Evolutionary conservation across 2,329 filamentous ascomycete genomes (phyloP), one percentile per base, ranked within the genome.

Genomic region (Fusarium sp.): DNA sequence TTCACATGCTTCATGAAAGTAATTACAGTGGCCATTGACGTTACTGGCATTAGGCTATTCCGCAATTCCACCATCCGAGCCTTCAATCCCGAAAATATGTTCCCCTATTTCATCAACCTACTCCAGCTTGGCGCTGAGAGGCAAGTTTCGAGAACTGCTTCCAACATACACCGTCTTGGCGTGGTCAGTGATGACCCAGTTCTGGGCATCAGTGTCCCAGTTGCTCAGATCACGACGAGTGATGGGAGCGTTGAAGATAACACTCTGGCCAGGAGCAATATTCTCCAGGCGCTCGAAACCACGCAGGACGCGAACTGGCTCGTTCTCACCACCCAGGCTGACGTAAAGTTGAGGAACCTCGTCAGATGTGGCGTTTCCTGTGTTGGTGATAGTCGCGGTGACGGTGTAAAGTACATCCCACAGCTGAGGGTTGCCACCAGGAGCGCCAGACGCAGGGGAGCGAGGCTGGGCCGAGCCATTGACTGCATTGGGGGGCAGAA

Each of bases 151-250:
- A 57, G 86, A 88, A 73, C 84, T 87, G 68, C 82, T 79, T 4
- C 86, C 86, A 9, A 89, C 84, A 64, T 77, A 86, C 14, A 86
- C 82, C 55, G 77, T 87, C 82, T 89, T 89, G 57, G 81, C 74
- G 46, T 79, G 73, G 19, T 79, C 71, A 10, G 80, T 83, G n/a
- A 88, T 72, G 45, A 93, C 86, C 94, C 95, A 98, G 82, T 97
- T 90, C 83, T 97, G 94, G n/a, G 81, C 77, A 2, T 75, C 83
- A 1, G 87, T 82, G 71, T 97, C 92, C 94, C 95, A 97, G 81
- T 94, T 96, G 76, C 90, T 93, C 56, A 97, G 71, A 75, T 97
- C 95, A 57, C 93, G 89, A 39, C 94, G 86, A 7, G 89, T 94
- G 56, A 97, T 79, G 17, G 89, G 85, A 0, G 87, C 89, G 1